Base-by-base conservation (phyloP, 2,329 filamentous ascomycete species). In the Fusarium paranaense region DNA sequence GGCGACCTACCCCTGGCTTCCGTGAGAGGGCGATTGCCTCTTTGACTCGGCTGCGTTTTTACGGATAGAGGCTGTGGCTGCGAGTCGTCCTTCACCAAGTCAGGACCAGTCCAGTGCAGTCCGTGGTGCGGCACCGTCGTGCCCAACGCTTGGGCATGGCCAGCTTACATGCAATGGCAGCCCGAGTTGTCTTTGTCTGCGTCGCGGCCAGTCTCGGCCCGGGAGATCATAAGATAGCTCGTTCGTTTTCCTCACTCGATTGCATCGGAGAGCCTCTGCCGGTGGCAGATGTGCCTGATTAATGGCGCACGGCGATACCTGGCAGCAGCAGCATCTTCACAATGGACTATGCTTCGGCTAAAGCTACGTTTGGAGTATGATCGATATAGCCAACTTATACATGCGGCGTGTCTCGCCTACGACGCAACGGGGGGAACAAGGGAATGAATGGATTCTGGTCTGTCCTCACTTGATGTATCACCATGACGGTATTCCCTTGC, bases 101-200 rank as follows among this genome's bases (percentile, higher is more conserved):
- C 47, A 37, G 38, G 57, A 50, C 54, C 30, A 45, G 47, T 6
- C 25, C 47, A 52, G 47, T 7, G 25, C 47, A 54, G 47, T 54
- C 50, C 18, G 50, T 27, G 18, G 50, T 54, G 50, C 50, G 27
- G 27, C 18, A 33, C 50, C 13, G 18, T 54, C 50, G 27, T 54
- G 27, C 50, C 50, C 50, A 54, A 33, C 50, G 50, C 27, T 20
- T 54, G 47, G 27, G 47, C 47, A 20, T 30, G 47, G n/a, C 47
- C 38, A 50, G 54, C 47, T 56, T 42, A 63, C 68, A 37, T 58
- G 37, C 61, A 57, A 38, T 57, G 50, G 40, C 62, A 67, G 20
- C 61, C 58, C 70, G 70, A 64, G 56, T 50, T 70, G 67, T 45
- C 57, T 62, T 66, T 40, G 25, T 45, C 65, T 42, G 32, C 25